Percentiles rank a stretch among this genome's conserved stretches.
These are phyloP conservation scores for Phaeodactylum tricornutum DNA, from an alignment of 108 stramenopile genomes.

Conservation along the genomic window DNA sequence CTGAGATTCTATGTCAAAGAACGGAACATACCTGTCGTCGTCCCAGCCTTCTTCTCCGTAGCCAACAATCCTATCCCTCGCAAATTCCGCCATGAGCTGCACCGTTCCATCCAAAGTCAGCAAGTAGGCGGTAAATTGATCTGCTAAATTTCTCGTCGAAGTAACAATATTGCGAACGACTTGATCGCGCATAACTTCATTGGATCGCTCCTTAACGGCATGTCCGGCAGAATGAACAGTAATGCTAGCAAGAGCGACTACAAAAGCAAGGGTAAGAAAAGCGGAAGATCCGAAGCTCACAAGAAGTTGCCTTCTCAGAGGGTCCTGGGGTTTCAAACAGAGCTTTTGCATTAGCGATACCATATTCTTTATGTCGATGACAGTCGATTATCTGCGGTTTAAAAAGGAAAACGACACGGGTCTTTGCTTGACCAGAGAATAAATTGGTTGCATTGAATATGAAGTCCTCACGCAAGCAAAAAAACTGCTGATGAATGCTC, in stretches of 20 bases:
- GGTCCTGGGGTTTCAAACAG: conserved; percentile 25
- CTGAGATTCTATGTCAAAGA: conserved; percentile 17
- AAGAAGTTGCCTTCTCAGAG: conserved; percentile 41
- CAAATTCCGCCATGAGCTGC: conserved; percentile 19
- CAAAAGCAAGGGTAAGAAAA: conserved; percentile 21
- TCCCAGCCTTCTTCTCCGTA: conserved; percentile 14
- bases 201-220: conserved; percentile 2
- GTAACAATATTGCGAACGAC: conserved; percentile 4
- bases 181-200: not conserved
- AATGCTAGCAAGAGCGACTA: conserved; percentile 27
- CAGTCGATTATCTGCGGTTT: too few species aligned
- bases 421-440: too few species aligned
- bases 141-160: not conserved
- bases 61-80: conserved; percentile 37
- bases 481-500: too few species aligned
- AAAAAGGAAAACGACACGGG: too few species aligned
- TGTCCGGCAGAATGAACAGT: conserved; percentile 22
- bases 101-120: conserved; percentile 2
- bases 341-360: too few species aligned
- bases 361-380: too few species aligned
- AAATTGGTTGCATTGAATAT: too few species aligned
- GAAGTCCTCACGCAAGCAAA: too few species aligned
- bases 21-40: conserved; percentile 31
- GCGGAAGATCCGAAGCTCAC: conserved; percentile 32
- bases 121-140: not conserved